phyloP scores from a whole-genome alignment of 2,329 filamentous ascomycete genomes.

The Colletotrichum destructivum region DNA sequence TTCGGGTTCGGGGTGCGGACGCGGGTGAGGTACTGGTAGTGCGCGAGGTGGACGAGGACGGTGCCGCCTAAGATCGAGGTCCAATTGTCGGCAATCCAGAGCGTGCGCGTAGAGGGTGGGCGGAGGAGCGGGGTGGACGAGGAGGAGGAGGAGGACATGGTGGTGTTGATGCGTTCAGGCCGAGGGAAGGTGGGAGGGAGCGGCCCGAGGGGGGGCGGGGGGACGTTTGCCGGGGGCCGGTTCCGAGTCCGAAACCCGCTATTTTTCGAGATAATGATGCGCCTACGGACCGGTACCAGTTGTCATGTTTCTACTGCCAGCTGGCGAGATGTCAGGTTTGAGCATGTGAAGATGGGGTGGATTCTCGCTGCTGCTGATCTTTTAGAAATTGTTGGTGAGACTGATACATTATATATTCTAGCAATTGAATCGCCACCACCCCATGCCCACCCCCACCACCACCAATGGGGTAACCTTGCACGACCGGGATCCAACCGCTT shows the following conservation, averaged over 20 bases:
- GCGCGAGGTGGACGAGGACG: slow-evolving; percentile 37
- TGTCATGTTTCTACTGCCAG: too few species aligned
- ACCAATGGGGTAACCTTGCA: background rate
- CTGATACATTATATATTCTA: too few species aligned
- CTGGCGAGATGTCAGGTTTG: too few species aligned
- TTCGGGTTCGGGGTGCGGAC: slow-evolving; percentile 39
- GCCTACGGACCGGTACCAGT: background rate
- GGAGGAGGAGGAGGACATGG: slow-evolving; percentile 14
- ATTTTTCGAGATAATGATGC: background rate
- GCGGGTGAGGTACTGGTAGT: slow-evolving; percentile 43
- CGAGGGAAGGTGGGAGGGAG: background rate
- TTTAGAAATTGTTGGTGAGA: too few species aligned
- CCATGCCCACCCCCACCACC: too few species aligned
- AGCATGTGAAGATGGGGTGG: too few species aligned
- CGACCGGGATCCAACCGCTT: background rate
- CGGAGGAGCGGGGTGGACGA: slow-evolving; percentile 31
- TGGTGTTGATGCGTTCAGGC: slow-evolving; percentile 10
- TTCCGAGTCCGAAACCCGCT: background rate
- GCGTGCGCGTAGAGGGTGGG: slow-evolving; percentile 30
- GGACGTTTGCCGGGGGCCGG: background rate
- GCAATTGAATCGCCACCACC: too few species aligned
- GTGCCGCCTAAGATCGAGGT: slow-evolving; percentile 40
- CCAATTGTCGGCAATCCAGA: slow-evolving; percentile 44
- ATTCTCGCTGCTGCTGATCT: too few species aligned
- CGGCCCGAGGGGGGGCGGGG: background rate